Evolutionary conservation across 306 rosid species (phyloP), one percentile per base, ranked within the genome.

Genomic region (Morella rubra): DNA sequence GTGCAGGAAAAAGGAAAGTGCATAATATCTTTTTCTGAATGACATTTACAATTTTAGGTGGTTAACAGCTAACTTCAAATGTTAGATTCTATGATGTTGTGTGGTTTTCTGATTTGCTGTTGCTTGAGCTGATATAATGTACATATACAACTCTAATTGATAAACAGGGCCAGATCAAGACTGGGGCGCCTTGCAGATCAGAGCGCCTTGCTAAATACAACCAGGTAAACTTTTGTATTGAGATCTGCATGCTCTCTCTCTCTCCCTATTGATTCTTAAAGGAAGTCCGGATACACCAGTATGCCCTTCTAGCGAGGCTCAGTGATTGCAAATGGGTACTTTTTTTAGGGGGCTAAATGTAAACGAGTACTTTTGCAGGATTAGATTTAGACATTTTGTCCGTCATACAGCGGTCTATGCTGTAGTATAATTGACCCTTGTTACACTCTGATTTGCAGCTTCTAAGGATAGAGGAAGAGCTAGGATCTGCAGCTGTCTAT

Each of bases 191-290:
- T 56, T 96, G 99, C 90, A 83, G 99, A 75, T 96, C 99, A 0
- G 98, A 96, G 90, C 99, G 98, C 81, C 99, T 96, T 69, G 99
- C 99, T 1, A 96, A 96, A 73, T 96, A 96, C 14, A 96, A 96
- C 83, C 99, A 96, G 97, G 98, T 94, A 66, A 66, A 42, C 47
- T 8, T 3, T n/a, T 66, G 6, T 8, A 40, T 65, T 65, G 22
- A 46, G 47, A 16, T 18, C 47, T 3, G 41, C 40, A 14, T 60
- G 67, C n/a, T 16, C 32, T 54, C 60, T 18, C 59, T 10, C 44
- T 13, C n/a, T 60, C n/a, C 32, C 11, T 62, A 9, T 37, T 9
- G 24, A 4, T 55, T 12, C 49, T 5, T 45, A 37, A 62, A 40
- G n/a, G 0, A 37, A 7, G 45, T 62, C 4, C 18, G 51, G 51